Evolutionary conservation across 1,284 basidiomycete species (phyloP), one percentile per base, ranked within the genome.

Genomic region (Tilletia indica): DNA sequence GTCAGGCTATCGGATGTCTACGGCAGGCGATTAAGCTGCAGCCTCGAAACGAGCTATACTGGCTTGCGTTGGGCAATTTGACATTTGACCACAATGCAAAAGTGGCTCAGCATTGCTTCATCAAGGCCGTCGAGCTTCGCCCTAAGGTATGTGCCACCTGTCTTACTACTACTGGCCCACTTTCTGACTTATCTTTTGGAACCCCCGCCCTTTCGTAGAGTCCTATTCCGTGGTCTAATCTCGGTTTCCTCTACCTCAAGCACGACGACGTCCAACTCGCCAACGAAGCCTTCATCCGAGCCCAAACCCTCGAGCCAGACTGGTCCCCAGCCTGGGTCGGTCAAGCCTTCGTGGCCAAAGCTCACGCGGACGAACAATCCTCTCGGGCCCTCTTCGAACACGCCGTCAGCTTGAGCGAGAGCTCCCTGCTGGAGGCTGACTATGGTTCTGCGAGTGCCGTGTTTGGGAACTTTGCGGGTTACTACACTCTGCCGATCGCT

Each of bases 281-380:
- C 0, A 92, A 92, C 76, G 90, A 95, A 81, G 90, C 92, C 1
- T 90, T 99, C 78, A 88, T 91, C 78, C 91, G 91, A 75, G 93
- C 95, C 16, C 96, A 98, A 83, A 91, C 91, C 12, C 87, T 95
- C 25, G 94, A 98, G 86, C 93, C 97, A 2, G 96, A 98, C 80
- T 92, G 91, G 85, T 88, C 91, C 0, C 84, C 90, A 38, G 91
- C 94, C n/a, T 99, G 97, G 97, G 88, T 97, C 16, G 97, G 95
- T 0, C 94, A 96, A 83, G 94, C 91, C 4, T 85, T 97, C 54
- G 87, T 97, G 25, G 93, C 94, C 19, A 88, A 88, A 16, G 84
- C 86, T 56, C 90, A 91, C 72, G 89, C 89, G 0, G 89, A 92
- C 74, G 82, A 88, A 8, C 82, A 85, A 16, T 90, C 93, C 71